Percentiles rank a stretch among this genome's conserved stretches.
Evolutionary conservation across 164 flowering plant species (phyloP).

Genomic region (Tinospora cordifolia): DNA sequence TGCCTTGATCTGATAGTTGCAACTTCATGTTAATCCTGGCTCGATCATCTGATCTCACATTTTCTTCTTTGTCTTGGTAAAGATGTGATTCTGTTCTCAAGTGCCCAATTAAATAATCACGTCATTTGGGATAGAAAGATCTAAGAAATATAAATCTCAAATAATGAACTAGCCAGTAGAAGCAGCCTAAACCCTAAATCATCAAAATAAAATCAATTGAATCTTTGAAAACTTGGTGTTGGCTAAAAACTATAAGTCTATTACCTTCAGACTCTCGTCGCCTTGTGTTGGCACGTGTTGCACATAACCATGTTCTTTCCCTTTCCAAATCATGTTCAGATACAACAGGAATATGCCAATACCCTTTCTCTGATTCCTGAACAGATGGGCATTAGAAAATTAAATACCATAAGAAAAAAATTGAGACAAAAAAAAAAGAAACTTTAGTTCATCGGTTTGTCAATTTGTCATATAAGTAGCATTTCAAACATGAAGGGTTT

Average conservation of each 20-base stretch:
- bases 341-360: conserved; percentile 76
- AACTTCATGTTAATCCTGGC: conserved; percentile 11
- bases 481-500: too few relatives aligned
- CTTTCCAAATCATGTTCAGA: conserved; percentile 36
- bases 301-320: conserved; percentile 67
- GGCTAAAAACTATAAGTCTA: neutral
- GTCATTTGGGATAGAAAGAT: neutral
- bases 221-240: neutral
- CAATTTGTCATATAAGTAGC: too few relatives aligned
- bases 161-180: neutral
- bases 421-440: neutral
- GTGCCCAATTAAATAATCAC: neutral
- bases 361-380: conserved; percentile 74
- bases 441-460: neutral
- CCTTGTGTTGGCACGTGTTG: conserved; percentile 31
- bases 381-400: neutral
- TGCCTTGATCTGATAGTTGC: conserved; percentile 7
- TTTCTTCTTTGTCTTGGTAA: conserved; percentile 8
- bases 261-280: conserved; percentile 35
- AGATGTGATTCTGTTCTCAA: conserved; percentile 14
- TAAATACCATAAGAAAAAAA: neutral
- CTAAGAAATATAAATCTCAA: neutral
- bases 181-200: too few relatives aligned
- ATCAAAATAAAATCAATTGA: neutral
- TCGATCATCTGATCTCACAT: conserved; percentile 13